Evolutionary conservation across 164 flowering plant species (phyloP).

Genomic region (Stephania japonica): DNA sequence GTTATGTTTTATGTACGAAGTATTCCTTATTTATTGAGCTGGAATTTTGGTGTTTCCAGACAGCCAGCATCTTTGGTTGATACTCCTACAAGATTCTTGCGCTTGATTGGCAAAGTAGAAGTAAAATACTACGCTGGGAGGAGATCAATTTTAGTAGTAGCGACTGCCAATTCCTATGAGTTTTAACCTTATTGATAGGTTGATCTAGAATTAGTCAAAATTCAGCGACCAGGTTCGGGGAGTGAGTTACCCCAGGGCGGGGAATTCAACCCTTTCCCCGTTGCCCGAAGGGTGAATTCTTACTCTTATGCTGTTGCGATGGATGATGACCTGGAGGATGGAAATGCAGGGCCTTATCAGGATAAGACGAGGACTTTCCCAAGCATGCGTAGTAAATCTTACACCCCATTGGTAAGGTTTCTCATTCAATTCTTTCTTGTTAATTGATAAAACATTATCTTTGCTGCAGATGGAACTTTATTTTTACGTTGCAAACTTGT

Average conservation of each 20-base stretch:
- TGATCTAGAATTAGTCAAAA: constrained; percentile 34
- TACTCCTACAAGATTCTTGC: background rate
- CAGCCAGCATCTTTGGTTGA: constrained; percentile 1
- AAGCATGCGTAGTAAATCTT: constrained; percentile 69
- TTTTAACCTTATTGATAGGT: background rate
- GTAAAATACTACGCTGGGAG: background rate
- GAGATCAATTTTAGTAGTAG: background rate
- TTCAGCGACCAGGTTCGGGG: constrained; percentile 89
- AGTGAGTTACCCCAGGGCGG: constrained; percentile 76
- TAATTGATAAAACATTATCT: background rate
- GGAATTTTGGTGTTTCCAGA: background rate
- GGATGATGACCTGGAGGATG: constrained; percentile 75
- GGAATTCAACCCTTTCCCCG: constrained; percentile 51
- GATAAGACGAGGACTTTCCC: constrained; percentile 84
- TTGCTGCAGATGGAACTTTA: background rate
- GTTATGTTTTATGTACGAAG: no score
- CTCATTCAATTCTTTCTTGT: background rate
- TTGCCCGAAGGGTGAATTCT: constrained; percentile 65
- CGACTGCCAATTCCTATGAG: background rate
- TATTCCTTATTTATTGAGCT: background rate
- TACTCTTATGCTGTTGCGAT: constrained; percentile 44
- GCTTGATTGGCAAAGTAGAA: background rate
- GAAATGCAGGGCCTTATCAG: constrained; percentile 49
- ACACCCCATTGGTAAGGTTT: constrained; percentile 61
- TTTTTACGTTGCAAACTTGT: background rate